Base-by-base conservation (phyloP, 495 filamentous ascomycete species). In the Neurospora sp. region DNA sequence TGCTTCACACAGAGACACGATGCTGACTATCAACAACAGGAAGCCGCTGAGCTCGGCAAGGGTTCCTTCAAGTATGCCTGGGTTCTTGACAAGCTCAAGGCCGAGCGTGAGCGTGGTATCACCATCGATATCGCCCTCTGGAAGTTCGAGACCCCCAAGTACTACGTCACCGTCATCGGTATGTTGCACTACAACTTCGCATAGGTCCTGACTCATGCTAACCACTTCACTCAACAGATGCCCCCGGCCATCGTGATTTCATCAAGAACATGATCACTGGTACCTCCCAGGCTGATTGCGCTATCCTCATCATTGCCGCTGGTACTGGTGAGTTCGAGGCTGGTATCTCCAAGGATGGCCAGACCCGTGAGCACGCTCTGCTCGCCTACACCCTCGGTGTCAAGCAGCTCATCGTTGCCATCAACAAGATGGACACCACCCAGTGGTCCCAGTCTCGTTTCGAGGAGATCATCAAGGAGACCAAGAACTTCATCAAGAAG, bases 241-340 rank as follows among this genome's bases (percentile, higher is more conserved):
- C 96, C 87, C 96, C 96, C 81, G 96, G 96, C 87, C 96, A 99
- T 88, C 96, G 96, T 93, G 96, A 99, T 84, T 99, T 99, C 89
- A 99, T 99, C 93, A 99, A 99, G 96, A 98, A 97, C 92, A 99
- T 99, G 96, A 99, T 98, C 89, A 98, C 96, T 88, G 96, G 96
- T 92, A 98, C 96, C 81, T 98, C 96, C 83, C 96, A 98, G 90
- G 96, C 96, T 82, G 96, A 99, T 83, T 98, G 94, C 87, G 96
- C 96, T 81, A 93, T 99, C 86, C 95, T 99, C 90, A 98, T 99
- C 88, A 99, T 99, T 87, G 96, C 95, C 80, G 94, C 96, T 81
- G 96, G 96, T 88, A 97, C 94, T 92, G 96, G 96, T 97, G 96
- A 99, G 89, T 99, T 99, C 90, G 96, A 99, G 91, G 96, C 96